These are phyloP conservation scores for Abelmoschus esculentus DNA, from an alignment of 345 rosid genomes.

Conservation along the genomic window DNA sequence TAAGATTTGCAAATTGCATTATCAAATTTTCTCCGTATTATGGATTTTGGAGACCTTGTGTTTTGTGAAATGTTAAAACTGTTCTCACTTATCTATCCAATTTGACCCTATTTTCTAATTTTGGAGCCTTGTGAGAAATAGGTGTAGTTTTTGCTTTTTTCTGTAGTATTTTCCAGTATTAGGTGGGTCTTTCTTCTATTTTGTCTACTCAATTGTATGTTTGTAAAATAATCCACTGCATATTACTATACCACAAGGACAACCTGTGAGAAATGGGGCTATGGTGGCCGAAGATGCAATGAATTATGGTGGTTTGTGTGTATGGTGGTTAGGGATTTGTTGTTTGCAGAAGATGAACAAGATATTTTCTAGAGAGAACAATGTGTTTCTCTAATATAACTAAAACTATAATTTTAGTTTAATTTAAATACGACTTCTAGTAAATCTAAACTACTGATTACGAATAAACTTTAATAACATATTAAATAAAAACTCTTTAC, in stretches of 20 bases:
- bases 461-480: too few species aligned
- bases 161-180: background rate
- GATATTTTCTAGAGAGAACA: too few species aligned
- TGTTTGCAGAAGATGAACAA: too few species aligned
- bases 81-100: background rate
- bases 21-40: background rate
- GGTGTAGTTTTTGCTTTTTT: background rate
- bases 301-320: too few species aligned
- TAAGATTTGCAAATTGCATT: background rate
- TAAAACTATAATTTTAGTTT: too few species aligned
- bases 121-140: background rate
- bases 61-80: background rate
- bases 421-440: too few species aligned
- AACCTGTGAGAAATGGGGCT: too few species aligned
- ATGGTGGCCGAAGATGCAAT: too few species aligned
- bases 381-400: too few species aligned
- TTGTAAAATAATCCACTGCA: background rate
- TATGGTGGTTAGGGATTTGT: too few species aligned
- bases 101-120: background rate
- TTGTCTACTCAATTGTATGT: background rate
- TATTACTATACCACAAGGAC: background rate
- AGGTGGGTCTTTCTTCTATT: background rate
- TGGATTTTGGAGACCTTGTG: background rate
- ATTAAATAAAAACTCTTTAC: too few species aligned
- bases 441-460: too few species aligned